Evolutionary conservation across 257 asterid species (phyloP).

Genomic region (Przewalskia tangutica): DNA sequence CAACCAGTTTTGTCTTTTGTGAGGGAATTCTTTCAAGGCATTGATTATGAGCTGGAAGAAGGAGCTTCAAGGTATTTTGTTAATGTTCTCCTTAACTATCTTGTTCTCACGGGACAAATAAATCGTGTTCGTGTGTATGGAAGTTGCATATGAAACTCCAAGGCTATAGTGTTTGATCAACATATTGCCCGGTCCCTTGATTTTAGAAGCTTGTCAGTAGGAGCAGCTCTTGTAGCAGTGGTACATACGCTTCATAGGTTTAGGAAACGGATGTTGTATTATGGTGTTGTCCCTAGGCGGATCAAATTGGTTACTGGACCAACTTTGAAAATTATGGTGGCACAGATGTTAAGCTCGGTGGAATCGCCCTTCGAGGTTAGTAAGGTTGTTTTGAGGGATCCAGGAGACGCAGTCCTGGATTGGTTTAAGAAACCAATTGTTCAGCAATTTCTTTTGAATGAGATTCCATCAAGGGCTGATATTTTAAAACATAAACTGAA

Average conservation of each 20-base stretch:
- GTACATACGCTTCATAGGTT: constrained; percentile 96
- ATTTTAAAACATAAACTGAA: constrained; percentile 95
- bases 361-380: constrained; percentile 96
- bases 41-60: constrained; percentile 86
- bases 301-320: constrained; percentile 94
- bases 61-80: constrained; percentile 88
- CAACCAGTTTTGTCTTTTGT: constrained; percentile 79
- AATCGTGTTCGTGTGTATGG: constrained; percentile 99
- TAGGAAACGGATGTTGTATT: constrained; percentile 91
- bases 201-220: constrained; percentile 85
- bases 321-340: constrained; percentile 75
- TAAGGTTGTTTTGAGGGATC: constrained; percentile 93
- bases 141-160: constrained; percentile 92
- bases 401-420: constrained; percentile 83
- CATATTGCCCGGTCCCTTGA: constrained; percentile 98
- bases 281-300: constrained; percentile 90
- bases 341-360: constrained; percentile 65
- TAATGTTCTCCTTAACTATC: constrained; percentile 87
- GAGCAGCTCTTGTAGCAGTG: constrained; percentile 90
- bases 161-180: constrained; percentile 96
- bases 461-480: constrained; percentile 93
- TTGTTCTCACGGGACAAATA: constrained; percentile 94
- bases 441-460: constrained; percentile 86
- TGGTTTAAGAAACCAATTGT: constrained; percentile 98
- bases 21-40: constrained; percentile 76